Base-by-base conservation (phyloP, 208 protist genomes). In the Spongospora subterranea region DNA sequence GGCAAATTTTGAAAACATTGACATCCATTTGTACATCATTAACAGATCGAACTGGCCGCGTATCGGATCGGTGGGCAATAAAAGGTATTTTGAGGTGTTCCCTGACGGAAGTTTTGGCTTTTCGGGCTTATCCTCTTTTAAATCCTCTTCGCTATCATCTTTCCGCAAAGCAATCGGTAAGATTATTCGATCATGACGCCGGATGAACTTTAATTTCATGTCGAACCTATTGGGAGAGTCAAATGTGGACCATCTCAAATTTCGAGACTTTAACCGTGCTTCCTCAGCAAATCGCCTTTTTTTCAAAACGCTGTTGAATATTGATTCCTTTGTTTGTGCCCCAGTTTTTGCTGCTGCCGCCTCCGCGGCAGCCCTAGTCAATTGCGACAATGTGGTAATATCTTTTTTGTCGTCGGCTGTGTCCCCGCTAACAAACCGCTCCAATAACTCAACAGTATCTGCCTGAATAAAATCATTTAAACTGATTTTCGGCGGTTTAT, bases 181-280 rank as follows among this genome's bases (percentile, higher is more conserved):
- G n/a, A 82, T 82, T 20, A 82, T 82, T 35, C 71, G 71, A 35
- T 35, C n/a, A 43, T 82, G 6, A 35, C 71, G n/a, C 6, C 71
- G n/a, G 6, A 82, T 82, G 35, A 40, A 20, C n/a, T 82, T 82
- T n/a, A 82, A 6, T 43, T 43, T 82, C n/a, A 82, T 20, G n/a
- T 82, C 71, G n/a, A 82, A 82, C n/a, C 71, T 82, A 43, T 82
- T 20, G n/a, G n/a, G n/a, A 82, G 40, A 6, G n/a, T 82, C n/a
- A 82, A 43, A 60, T 60, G 50, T 29, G 24, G 6, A 20, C 17
- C 6, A 82, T 82, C 71, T 82, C n/a, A 45, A 35, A 29, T 65
- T 29, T 17, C n/a, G 71, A 20, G 71, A 40, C 40, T 17, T 20
- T 20, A 20, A 82, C 71, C 71, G n/a, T 45, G 71, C 6, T 43